phyloP scores from a whole-genome alignment of 1,284 basidiomycete genomes.

The Schizophyllum amplum region DNA sequence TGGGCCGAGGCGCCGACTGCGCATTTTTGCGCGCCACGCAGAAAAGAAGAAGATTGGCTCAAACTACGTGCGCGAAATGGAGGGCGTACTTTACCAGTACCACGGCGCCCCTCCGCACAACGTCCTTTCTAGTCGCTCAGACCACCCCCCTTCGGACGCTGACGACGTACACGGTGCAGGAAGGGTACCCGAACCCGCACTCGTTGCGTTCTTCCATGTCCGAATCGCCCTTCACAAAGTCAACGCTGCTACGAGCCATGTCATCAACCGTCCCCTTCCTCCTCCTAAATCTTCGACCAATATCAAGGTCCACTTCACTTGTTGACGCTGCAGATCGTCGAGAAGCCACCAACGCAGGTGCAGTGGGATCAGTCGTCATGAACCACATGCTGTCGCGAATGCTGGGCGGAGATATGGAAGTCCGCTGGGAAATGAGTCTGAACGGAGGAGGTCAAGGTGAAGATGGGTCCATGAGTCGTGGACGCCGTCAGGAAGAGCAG shows the following conservation, averaged over 20 bases:
- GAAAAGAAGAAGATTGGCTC: conserved; percentile 78
- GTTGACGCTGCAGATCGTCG: not conserved
- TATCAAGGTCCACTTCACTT: conserved; percentile 3
- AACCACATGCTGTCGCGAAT: conserved; percentile 58
- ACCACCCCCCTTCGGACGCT: too few species aligned
- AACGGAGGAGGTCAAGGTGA: not conserved
- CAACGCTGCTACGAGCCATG: conserved; percentile 57
- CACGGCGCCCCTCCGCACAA: conserved; percentile 12
- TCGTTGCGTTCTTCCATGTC: conserved; percentile 71
- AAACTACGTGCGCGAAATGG: conserved; percentile 78
- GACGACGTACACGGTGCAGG: not conserved
- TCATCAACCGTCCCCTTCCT: conserved; percentile 70
- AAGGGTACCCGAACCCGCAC: conserved; percentile 20
- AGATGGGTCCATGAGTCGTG: not conserved
- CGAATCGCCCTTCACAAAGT: conserved; percentile 66
- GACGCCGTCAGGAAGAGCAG: conserved; percentile 32
- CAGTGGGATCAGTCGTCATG: conserved; percentile 47
- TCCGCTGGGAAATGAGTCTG: conserved; percentile 53
- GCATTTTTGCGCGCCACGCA: conserved; percentile 85
- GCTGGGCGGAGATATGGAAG: conserved; percentile 48
- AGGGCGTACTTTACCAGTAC: conserved; percentile 66
- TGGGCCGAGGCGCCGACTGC: conserved; percentile 36
- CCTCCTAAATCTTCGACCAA: conserved; percentile 68
- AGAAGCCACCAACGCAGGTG: too few species aligned
- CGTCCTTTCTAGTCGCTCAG: not conserved